These are phyloP conservation scores for Nitzschia palea DNA, from an alignment of 108 stramenopile genomes.

Conservation along the genomic window DNA sequence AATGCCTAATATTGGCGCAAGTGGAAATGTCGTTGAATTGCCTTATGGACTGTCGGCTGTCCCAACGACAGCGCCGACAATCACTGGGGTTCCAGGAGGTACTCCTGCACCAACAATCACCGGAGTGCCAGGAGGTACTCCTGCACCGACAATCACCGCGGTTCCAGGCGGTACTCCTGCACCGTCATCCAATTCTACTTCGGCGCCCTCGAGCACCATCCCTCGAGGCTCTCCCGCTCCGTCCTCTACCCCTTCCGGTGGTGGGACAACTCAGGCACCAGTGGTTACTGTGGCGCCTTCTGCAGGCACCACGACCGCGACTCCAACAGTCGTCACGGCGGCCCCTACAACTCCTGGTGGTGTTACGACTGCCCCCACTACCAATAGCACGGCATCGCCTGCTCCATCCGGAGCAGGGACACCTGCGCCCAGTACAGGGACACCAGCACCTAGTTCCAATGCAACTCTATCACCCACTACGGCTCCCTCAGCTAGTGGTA, in stretches of 20 bases:
- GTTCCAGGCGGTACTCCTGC: neutral
- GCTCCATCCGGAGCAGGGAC: neutral
- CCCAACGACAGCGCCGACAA: slow-evolving; percentile 7
- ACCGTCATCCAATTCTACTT: neutral
- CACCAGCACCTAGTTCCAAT: neutral
- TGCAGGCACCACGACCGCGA: neutral
- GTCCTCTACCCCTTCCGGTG: neutral
- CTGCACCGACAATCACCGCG: neutral
- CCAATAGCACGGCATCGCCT: neutral
- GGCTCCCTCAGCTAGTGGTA: neutral
- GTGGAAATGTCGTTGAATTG: slow-evolving; percentile 23
- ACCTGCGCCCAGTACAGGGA: neutral
- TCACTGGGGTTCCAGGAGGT: neutral
- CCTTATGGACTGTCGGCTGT: neutral
- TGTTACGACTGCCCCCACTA: neutral
- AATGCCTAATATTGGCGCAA: slow-evolving; percentile 20
- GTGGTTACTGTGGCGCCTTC: neutral
- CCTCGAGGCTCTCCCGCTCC: neutral
- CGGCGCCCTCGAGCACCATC: neutral
- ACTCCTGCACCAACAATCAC: neutral
- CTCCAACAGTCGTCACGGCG: neutral
- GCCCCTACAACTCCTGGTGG: neutral
- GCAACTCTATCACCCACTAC: slow-evolving; percentile 1
- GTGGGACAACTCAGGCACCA: neutral
- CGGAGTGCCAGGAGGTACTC: neutral